Conservation (phyloP, 192 early-diverging fungal species). For the Funneliformis mosseae region DNA sequence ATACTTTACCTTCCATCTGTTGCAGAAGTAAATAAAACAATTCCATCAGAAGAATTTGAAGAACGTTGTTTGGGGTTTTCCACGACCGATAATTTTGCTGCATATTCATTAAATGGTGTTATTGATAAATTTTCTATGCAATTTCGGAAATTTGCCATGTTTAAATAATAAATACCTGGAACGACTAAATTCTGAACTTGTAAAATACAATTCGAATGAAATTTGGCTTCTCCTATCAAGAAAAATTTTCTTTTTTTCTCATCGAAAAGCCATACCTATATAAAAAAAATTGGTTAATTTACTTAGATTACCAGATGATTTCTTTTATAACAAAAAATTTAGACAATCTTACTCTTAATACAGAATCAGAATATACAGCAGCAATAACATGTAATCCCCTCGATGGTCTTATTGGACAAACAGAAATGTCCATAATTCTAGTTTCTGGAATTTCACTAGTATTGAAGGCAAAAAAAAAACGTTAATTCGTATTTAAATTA, state of each 20-base stretch:
- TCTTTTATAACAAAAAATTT: background rate
- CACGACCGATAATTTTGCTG: slow-evolving; percentile 23
- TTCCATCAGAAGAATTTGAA: slow-evolving; percentile 13
- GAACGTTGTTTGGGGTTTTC: too few species aligned
- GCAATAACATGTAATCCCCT: slow-evolving; percentile 56
- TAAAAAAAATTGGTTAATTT: background rate
- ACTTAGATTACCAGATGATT: background rate
- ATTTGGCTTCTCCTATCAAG: slow-evolving; percentile 49
- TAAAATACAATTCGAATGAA: slow-evolving; percentile 67
- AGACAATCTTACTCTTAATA: slow-evolving; percentile 46
- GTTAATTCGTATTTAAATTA: too few species aligned
- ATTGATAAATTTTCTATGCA: background rate
- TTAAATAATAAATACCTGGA: slow-evolving; percentile 24
- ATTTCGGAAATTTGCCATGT: background rate
- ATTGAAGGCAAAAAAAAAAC: background rate
- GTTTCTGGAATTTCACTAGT: slow-evolving; percentile 61
- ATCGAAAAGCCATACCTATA: slow-evolving; percentile 63
- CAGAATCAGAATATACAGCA: slow-evolving; percentile 75
- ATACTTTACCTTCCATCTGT: slow-evolving; percentile 49
- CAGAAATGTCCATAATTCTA: slow-evolving; percentile 76
- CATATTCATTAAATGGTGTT: background rate
- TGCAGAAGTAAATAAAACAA: slow-evolving; percentile 57
- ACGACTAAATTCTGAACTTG: slow-evolving; percentile 53
- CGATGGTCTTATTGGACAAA: slow-evolving; percentile 38
- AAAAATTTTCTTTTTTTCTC: slow-evolving; percentile 51